These are phyloP conservation scores for Garcia nutans DNA, from an alignment of 345 rosid species.

Conservation along the genomic window DNA sequence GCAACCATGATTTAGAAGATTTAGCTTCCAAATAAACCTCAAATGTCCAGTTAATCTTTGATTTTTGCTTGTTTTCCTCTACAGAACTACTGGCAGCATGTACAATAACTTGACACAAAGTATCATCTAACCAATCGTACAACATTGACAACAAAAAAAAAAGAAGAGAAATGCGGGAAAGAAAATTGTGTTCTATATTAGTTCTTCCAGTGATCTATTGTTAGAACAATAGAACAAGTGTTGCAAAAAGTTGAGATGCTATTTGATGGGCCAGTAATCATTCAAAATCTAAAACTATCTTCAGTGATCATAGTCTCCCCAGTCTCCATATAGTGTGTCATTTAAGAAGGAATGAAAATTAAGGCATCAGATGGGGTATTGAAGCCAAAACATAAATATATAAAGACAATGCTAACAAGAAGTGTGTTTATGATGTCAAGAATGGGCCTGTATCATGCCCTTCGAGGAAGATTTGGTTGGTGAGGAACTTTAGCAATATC, in stretches of 20 bases:
- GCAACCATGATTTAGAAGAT: not conserved
- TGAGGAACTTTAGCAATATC: conserved; percentile 7
- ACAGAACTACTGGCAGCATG: not conserved
- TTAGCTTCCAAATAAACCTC: not conserved
- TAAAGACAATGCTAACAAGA: not conserved
- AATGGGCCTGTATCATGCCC: not conserved
- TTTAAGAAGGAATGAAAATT: not conserved
- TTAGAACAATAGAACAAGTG: not conserved
- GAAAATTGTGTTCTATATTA: no score
- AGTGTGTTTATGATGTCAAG: not conserved
- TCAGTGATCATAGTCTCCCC: not conserved
- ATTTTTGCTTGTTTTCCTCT: not conserved
- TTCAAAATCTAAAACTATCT: not conserved
- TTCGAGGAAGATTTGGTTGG: conserved; percentile 14
- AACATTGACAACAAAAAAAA: no score
- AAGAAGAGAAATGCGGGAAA: no score
- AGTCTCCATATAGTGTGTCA: not conserved
- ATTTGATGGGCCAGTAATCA: not conserved
- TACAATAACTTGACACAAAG: no score
- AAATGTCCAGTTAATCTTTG: not conserved
- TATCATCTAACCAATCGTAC: no score
- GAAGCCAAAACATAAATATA: not conserved
- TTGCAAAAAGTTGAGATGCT: not conserved
- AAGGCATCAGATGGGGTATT: not conserved
- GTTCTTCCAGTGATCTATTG: no score